A percentile compares a stretch with the other conserved stretches of the same genome.
Evolutionary conservation across 345 rosid genomes (phyloP).

Genomic region (Populus tremula): DNA sequence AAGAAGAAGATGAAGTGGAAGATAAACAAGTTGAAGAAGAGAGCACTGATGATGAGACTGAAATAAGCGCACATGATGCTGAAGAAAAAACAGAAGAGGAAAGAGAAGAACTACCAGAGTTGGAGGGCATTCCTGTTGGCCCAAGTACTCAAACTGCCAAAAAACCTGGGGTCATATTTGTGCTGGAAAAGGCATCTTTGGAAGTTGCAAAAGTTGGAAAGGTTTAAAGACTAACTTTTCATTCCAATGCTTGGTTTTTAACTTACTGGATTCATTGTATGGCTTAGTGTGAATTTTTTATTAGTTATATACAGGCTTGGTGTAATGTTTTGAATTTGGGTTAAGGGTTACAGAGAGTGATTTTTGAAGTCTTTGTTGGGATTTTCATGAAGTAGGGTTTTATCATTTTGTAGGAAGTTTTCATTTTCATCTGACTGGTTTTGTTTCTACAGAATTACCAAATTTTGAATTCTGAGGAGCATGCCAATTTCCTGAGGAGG

Average conservation of each 20-base stretch:
- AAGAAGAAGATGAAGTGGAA: conserved; percentile 44
- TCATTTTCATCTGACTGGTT: conserved; percentile 1
- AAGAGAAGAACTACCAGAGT: conserved; percentile 27
- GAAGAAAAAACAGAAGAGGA: conserved; percentile 26
- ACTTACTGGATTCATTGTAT: background rate
- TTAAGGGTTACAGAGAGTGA: no score
- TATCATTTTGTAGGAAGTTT: background rate
- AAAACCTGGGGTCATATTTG: conserved; percentile 52
- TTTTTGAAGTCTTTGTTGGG: no score
- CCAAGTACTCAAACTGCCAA: conserved; percentile 27
- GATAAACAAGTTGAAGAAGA: conserved; percentile 26
- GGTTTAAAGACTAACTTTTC: conserved; percentile 29
- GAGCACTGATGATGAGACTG: conserved; percentile 5
- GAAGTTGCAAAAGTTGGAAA: conserved; percentile 98
- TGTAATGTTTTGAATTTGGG: no score
- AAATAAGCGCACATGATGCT: conserved; percentile 14
- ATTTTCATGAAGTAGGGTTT: background rate
- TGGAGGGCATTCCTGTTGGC: conserved; percentile 58
- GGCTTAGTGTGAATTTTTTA: background rate
- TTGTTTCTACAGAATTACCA: conserved; percentile 58
- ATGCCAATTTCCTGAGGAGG: conserved; percentile 67
- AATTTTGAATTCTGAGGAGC: conserved; percentile 85
- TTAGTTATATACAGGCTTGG: background rate
- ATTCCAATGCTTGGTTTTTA: background rate
- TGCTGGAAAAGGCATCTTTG: conserved; percentile 80